Evolutionary conservation across 1,284 basidiomycete genomes (phyloP), one percentile per base, ranked within the genome.

Genomic region (Apiotrichum sp.): DNA sequence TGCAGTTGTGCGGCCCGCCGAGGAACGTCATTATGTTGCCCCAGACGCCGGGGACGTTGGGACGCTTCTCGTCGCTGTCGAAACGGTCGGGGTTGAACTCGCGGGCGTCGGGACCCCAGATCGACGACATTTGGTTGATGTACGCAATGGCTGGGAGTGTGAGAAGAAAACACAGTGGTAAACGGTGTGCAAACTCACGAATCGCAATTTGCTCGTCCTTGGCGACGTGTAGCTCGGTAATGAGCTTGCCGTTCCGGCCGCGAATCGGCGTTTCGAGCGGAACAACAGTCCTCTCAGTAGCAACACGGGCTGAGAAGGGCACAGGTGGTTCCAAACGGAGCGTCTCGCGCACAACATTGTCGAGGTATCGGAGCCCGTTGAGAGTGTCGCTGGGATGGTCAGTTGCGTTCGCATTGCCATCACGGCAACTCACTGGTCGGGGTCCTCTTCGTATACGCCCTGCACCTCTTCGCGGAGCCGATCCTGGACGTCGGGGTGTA

Each of bases 21-120:
- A 86, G 71, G 74, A 88, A 88, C 16, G 85, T 86, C 56, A 87
- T 66, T 34, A 80, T 79, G 63, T 83, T 83, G 2, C 82, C 1
- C 83, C 80, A 74, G 81, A 85, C 35, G 84, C 80, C n/a, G 74
- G 81, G 82, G 40, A 85, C 75, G 43, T 47, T 44, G 2, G 49
- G 38, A 33, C 48, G 52, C 42, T 49, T 51, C 33, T 33, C 56
- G 3, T 49, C 57, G 47, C 49, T 34, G 36, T 64, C 51, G 56
- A 61, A 70, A 44, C 72, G 60, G 10, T 68, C 65, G n/a, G 72
- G 72, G 40, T 71, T 81, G 77, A 88, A 89, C 61, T 78, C 77
- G 39, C 75, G 70, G 14, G 85, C 86, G 70, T 89, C 85, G 32
- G 78, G 74, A 5, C 89, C 88, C 83, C 86, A 91, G 46, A 87